Base-by-base conservation (phyloP, 139 green algal species). In the Picochlorum sp. region DNA sequence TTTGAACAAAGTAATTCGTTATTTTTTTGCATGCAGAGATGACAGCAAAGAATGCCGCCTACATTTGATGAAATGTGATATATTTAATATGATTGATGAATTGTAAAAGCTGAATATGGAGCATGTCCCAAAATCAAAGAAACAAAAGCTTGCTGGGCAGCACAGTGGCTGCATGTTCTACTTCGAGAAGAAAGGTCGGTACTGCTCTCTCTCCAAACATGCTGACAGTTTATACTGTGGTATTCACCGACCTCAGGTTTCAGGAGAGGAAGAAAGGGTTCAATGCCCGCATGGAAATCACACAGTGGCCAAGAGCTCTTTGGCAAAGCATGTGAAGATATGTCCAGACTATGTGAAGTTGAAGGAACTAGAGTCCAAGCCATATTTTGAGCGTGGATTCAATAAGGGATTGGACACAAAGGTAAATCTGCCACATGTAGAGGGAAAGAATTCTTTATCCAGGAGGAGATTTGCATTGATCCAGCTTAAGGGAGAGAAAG, bases 81-180 rank as follows among this genome's bases (percentile, higher is more conserved):
- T 2, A n/a, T 34, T 34, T 31, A 15, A 16, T 37, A 30, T 41
- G 7, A n/a, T 18, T 37, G n/a, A 30, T 59, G 21, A 41, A 41
- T 59, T 11, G 8, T 59, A 30, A n/a, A 15, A 31, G 15, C 8
- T 31, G 26, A 30, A 59, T 30, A 59, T 37, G 20, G 20, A 37
- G 51, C 13, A 15, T 6, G 61, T 71, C 44, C 47, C 20, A 69
- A 41, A 41, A 44, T n/a, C 56, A 26, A 58, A 41, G 34, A 41
- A 41, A 11, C 34, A 41, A 41, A 41, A 41, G 34, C 34, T 41
- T 41, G 34, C 5, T 41, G 34, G 34, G 34, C 61, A 67, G 28
- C 47, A n/a, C 16, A 50, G 7, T 59, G 16, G 30, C 15, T 49
- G 16, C 15, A 60, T 51, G 55, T 61, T 18, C 55, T 61, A 45